Percentiles rank a stretch among this genome's conserved stretches.
Conservation (phyloP, 1,284 basidiomycete species). For the Naganishia sp. region DNA sequence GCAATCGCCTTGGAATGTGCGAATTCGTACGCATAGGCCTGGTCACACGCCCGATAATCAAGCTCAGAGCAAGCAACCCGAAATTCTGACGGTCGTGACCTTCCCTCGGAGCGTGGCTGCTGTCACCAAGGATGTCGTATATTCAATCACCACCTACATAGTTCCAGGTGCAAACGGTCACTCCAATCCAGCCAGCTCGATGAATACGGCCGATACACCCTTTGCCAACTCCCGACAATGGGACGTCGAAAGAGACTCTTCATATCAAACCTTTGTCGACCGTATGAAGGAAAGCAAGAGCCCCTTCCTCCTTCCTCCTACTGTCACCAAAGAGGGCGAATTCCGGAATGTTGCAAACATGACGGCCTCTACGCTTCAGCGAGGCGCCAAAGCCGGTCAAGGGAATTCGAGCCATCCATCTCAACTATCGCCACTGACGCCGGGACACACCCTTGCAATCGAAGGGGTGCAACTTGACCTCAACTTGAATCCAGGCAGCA, state of each 20-base stretch:
- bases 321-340: conserved; percentile 19
- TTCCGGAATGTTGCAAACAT: conserved; percentile 26
- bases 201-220: not conserved
- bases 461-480: conserved; percentile 23
- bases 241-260: conserved; percentile 5
- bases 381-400: conserved; percentile 1
- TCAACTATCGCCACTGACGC: conserved; percentile 12
- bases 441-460: conserved; percentile 13
- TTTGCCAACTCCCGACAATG: not conserved
- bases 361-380: conserved; percentile 10
- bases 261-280: conserved; percentile 21
- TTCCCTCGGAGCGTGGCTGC: conserved; percentile 5
- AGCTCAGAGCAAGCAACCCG: conserved; percentile 1
- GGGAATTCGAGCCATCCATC: not conserved
- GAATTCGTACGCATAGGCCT: conserved; percentile 19
- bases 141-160: conserved; percentile 22
- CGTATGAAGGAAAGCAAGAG: conserved; percentile 21
- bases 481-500: conserved; percentile 17
- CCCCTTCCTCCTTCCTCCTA: conserved; percentile 15
- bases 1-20: conserved; percentile 13
- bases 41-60: not conserved
- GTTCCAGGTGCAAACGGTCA: not conserved
- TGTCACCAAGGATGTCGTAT: conserved; percentile 17
- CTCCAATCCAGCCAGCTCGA: not conserved
- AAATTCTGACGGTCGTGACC: conserved; percentile 13